Evolutionary conservation across 495 filamentous ascomycete genomes (phyloP).

Genomic region (Penicillium lagena): DNA sequence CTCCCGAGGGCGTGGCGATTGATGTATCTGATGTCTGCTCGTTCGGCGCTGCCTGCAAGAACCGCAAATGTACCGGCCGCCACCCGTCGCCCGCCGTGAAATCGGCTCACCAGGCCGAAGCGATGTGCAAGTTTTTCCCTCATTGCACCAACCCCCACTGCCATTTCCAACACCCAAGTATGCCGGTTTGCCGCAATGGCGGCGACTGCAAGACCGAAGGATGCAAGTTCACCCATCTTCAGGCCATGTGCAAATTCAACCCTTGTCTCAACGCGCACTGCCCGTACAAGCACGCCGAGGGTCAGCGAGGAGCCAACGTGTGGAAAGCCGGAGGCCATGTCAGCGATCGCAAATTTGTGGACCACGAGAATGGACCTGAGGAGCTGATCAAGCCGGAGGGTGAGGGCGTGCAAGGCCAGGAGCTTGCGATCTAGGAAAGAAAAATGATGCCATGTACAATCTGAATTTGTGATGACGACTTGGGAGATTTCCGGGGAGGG

Average conservation of each 20-base stretch:
- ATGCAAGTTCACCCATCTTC: slow-evolving; percentile 85
- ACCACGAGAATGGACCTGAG: slow-evolving; percentile 58
- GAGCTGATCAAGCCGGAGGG: slow-evolving; percentile 71
- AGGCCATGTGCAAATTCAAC: slow-evolving; percentile 80
- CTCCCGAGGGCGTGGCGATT: slow-evolving; percentile 70
- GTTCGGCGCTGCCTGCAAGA: slow-evolving; percentile 89
- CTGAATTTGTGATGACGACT: slow-evolving; percentile 19
- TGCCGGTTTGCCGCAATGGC: slow-evolving; percentile 86
- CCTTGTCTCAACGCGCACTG: slow-evolving; percentile 84
- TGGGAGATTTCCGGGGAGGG: slow-evolving; percentile 12
- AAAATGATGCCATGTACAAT: slow-evolving; percentile 30
- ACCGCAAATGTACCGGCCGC: slow-evolving; percentile 82
- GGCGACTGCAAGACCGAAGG: slow-evolving; percentile 76
- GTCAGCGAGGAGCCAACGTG: slow-evolving; percentile 75
- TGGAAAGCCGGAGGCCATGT: slow-evolving; percentile 72
- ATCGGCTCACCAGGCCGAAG: slow-evolving; percentile 67
- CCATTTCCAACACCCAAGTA: slow-evolving; percentile 75
- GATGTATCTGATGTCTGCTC: slow-evolving; percentile 76
- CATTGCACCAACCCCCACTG: slow-evolving; percentile 86
- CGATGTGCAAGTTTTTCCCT: slow-evolving; percentile 90
- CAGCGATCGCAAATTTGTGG: slow-evolving; percentile 88
- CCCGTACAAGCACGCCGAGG: slow-evolving; percentile 85
- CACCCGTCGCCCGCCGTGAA: slow-evolving; percentile 88
- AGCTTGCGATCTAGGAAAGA: slow-evolving; percentile 30
- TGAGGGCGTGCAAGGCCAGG: slow-evolving; percentile 25